Evolutionary conservation across 148 eudicot species (phyloP), one percentile per base, ranked within the genome.

Genomic region (Fagopyrum homotropicum): DNA sequence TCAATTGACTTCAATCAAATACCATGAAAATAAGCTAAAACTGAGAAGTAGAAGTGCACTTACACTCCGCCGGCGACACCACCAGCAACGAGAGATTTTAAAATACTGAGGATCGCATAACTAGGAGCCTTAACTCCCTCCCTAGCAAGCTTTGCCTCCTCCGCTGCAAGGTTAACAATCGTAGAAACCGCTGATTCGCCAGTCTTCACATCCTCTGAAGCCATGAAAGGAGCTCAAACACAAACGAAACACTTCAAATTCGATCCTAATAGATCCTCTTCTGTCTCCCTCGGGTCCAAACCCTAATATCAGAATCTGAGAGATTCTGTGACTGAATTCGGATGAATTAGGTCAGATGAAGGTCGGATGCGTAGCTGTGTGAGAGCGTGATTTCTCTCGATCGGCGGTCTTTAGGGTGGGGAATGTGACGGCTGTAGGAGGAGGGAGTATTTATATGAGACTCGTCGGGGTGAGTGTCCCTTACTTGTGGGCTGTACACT

Each of bases 51-150:
- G 40, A 73, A 29, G 40, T 40, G 10, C 45, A 81, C 90, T 82
- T 43, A 89, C 93, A 89, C 81, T 81, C 93, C 93, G 35, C 93
- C 93, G 50, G 90, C 93, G 26, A 89, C 86, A 26, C 93, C 93
- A 4, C 93, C 90, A 47, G 93, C 93, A n/a, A 87, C 78, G 44
- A 89, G 90, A 29, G 93, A 87, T 75, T 89, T 89, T 80, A 86
- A 85, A 76, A 89, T 84, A 51, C 78, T 83, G 76, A 85, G 87
- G 43, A 85, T 72, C 45, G 88, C 86, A 44, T 80, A 76, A 2
- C 84, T 83, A 9, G 93, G 83, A 72, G 89, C 84, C 76, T 82
- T 87, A 77, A 89, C 89, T 35, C 89, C 92, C 60, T 86, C 84
- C 66, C 87, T 85, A 7, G 92, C 88, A 1, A 89, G 86, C 86